Evolutionary conservation across 2,329 filamentous ascomycete genomes (phyloP), one percentile per base, ranked within the genome.

Genomic region (Cordyceps pruinosa): DNA sequence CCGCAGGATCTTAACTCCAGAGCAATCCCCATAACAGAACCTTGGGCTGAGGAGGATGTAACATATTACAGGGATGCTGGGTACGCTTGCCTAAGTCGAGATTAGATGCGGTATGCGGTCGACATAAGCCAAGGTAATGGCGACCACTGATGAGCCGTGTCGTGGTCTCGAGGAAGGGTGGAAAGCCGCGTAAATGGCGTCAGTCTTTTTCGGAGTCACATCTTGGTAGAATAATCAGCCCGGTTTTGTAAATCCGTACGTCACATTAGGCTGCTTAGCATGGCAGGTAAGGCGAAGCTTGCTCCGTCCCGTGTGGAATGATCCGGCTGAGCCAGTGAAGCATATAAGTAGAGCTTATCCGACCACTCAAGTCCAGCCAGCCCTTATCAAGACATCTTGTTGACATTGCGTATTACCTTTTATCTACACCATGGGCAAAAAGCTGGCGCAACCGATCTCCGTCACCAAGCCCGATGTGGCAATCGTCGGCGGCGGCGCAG

Each of bases 401-500:
- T 50, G 0, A 2, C n/a, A 26, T 39, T 15, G 12, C 19, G 1
- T 28, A 34, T 25, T 19, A 17, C 19, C 7, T 34, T n/a, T 30
- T 26, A 55, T 17, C 8, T 23, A 21, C 46, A 45, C 26, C n/a
- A 57, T 57, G 46, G 54, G 46, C 6, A 57, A 57, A 21, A 50
- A 37, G 19, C 46, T 57, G 21, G 35, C 46, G 17, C 46, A 57
- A 50, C 7, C 46, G 12, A 37, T 32, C 17, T 2, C 37, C 46
- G 17, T 19, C 28, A 50, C 45, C 25, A 42, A 44, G 34, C 30
- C 54, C 32, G 56, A 58, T 45, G 50, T 58, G 34, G 56, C 25
- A 1, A 44, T 58, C n/a, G 21, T 58, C 5, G 56, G 56, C 28
- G 56, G 56, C 15, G 56, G 56, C 12, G 56, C 56, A 2, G 45